Base-by-base conservation (phyloP, 306 rosid species). In the Casuarina cunninghamiana region DNA sequence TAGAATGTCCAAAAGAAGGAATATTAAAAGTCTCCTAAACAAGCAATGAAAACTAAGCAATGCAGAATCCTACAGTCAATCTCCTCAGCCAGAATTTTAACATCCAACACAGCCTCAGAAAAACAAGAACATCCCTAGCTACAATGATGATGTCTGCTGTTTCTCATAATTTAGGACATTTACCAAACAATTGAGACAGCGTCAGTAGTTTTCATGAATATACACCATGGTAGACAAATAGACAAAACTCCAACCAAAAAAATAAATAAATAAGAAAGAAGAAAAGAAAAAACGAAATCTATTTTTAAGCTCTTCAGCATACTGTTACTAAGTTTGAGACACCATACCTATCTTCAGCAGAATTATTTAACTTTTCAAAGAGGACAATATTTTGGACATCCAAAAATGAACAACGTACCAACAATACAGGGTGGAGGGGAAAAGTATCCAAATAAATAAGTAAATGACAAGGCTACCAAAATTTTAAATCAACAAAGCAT, bases 211-310 rank as follows among this genome's bases (percentile, higher is more conserved):
- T 63, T 5, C 44, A 39, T 63, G 44, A 12, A 17, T 9, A 11
- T 63, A 38, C 5, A 1, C 37, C 10, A 63, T 63, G 1, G 16
- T 12, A 12, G 15, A 38, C 69, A 19, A 44, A 37, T 71, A 44
- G n/a, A 71, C 74, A 68, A 4, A 51, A 57, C n/a, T n/a, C n/a
- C n/a, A n/a, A n/a, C n/a, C 4, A 19, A 69, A 49, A 68, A 76
- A 53, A n/a, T n/a, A n/a, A n/a, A n/a, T n/a, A 44, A 48, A 37
- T 11, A 39, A 55, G 3, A 2, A 46, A 3, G 37, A 74, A 43
- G 68, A 69, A 43, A 32, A 37, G 1, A 3, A 51, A 58, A 1
- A 2, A 41, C 71, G 63, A 19, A 68, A 8, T 11, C 48, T 12
- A 39, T 63, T 41, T 43, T 67, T 17, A 13, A 67, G 16, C 49